Base-by-base conservation (phyloP, 108 stramenopile genomes). In the Cyclotella atomus region DNA sequence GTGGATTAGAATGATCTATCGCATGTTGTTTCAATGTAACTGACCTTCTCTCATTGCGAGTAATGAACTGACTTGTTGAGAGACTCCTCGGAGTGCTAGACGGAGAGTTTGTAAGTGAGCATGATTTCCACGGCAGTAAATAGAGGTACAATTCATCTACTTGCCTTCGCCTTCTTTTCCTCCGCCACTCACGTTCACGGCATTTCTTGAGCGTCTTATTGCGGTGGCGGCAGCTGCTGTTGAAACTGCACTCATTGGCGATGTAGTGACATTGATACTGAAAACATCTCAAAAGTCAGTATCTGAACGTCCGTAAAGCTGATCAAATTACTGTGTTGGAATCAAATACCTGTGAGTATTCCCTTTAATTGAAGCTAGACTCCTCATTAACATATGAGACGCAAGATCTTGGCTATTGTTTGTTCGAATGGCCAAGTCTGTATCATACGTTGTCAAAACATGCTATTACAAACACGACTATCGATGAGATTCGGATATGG, bases 171-270 rank as follows among this genome's bases (percentile, higher is more conserved):
- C 82, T 59, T 84, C 88, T 64, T 83, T 89, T 46, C 88, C 90
- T 35, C 79, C 79, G 25, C 79, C 79, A 56, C 65, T 73, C 17
- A 88, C 43, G 38, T 71, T 77, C 5, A 85, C 85, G 49, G 81
- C 79, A 59, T 85, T 74, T 55, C 79, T 67, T 6, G 89, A 86
- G 55, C 88, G 84, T 62, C 78, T 50, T 27, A 94, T 76, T 12
- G 88, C 82, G 29, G 83, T 52, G 46, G 88, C 86, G 32, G 90
- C 93, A 36, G 89, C 89, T 12, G 89, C 68, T 4, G 85, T 62
- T 10, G 93, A 84, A 24, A 79, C 66, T 32, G 86, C 76, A 76
- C 77, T 91, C 93, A 94, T 91, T 10, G 90, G 74, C 7, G 88
- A 71, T 17, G 85, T 75, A 54, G 73, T 62, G 44, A 47, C 45